phyloP scores from a whole-genome alignment of 495 filamentous ascomycete genomes.

The Annulohypoxylon bovei region DNA sequence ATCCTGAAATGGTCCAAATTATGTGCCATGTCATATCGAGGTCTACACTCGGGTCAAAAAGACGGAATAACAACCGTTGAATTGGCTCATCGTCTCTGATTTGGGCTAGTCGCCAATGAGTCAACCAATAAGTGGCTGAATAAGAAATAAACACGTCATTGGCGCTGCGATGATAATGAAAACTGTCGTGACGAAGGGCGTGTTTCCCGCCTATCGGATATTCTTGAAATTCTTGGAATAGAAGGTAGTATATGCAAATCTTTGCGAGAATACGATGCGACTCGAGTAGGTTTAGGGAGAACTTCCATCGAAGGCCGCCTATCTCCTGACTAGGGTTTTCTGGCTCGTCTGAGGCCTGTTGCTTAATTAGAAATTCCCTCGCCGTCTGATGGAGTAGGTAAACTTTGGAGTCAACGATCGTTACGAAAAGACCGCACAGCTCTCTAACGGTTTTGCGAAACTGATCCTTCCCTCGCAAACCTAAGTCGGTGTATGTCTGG shows the following conservation, averaged over 20 bases:
- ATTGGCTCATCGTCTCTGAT: neutral
- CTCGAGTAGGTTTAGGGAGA: neutral
- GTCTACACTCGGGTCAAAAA: neutral
- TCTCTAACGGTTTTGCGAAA: slow-evolving; percentile 46
- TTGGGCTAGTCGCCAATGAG: neutral
- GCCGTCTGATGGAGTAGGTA: slow-evolving; percentile 60
- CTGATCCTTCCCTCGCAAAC: slow-evolving; percentile 31
- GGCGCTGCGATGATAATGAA: too few species aligned
- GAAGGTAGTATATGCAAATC: neutral
- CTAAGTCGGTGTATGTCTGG: slow-evolving; percentile 36
- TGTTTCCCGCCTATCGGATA: too few species aligned
- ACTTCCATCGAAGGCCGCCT: neutral
- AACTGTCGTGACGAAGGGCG: too few species aligned
- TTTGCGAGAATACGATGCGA: neutral
- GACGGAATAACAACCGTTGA: neutral
- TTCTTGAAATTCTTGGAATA: neutral
- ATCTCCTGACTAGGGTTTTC: neutral
- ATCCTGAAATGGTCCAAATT: neutral
- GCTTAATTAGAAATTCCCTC: slow-evolving; percentile 49
- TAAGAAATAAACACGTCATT: neutral
- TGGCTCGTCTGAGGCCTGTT: neutral
- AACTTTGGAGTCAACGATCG: slow-evolving; percentile 46
- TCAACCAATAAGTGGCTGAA: neutral
- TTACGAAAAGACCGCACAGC: slow-evolving; percentile 55
- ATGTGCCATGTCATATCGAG: neutral